phyloP scores from a whole-genome alignment of 108 stramenopile genomes.

The Hondaea fermentalgiana region DNA sequence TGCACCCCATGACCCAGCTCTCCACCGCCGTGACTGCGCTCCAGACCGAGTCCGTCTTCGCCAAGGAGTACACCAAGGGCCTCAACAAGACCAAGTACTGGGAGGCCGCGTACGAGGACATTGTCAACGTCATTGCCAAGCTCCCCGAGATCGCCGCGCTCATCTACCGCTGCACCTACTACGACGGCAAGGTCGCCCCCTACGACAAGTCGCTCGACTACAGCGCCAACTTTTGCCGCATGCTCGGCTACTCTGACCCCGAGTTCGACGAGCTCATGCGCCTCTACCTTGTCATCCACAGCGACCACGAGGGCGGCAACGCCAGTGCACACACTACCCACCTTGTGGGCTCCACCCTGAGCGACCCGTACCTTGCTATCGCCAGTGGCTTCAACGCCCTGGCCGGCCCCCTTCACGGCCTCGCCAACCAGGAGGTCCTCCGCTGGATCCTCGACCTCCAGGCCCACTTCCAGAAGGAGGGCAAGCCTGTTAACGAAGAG shows the following conservation, averaged over 20 bases:
- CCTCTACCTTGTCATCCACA: slow-evolving; percentile 97
- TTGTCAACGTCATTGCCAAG: slow-evolving; percentile 83
- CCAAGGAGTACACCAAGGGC: slow-evolving; percentile 82
- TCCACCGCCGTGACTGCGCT: slow-evolving; percentile 68
- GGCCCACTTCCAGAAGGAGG: slow-evolving; percentile 79
- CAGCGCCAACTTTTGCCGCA: slow-evolving; percentile 95
- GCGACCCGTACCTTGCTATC: slow-evolving; percentile 90
- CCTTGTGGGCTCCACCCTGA: slow-evolving; percentile 87
- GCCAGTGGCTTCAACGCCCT: slow-evolving; percentile 90
- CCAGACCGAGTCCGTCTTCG: slow-evolving; percentile 85
- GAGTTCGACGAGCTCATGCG: slow-evolving; percentile 97
- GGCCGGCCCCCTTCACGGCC: slow-evolving; percentile 94
- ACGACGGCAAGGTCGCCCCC: slow-evolving; percentile 74
- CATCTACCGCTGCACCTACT: slow-evolving; percentile 91
- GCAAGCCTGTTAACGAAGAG: slow-evolving; percentile 84
- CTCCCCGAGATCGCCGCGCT: slow-evolving; percentile 93
- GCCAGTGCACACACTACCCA: slow-evolving; percentile 97
- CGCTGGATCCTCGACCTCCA: slow-evolving; percentile 89
- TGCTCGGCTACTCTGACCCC: slow-evolving; percentile 87
- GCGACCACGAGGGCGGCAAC: slow-evolving; percentile 99
- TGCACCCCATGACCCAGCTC: slow-evolving; percentile 99
- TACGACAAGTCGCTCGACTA: slow-evolving; percentile 88
- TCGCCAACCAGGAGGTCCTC: slow-evolving; percentile 98
- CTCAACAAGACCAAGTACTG: slow-evolving; percentile 85
- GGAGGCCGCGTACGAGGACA: slow-evolving; percentile 83